A percentile compares a stretch with the other conserved stretches of the same genome.
Evolutionary conservation across 139 green algal species (phyloP).

Genomic region (Pleodorina starrii): DNA sequence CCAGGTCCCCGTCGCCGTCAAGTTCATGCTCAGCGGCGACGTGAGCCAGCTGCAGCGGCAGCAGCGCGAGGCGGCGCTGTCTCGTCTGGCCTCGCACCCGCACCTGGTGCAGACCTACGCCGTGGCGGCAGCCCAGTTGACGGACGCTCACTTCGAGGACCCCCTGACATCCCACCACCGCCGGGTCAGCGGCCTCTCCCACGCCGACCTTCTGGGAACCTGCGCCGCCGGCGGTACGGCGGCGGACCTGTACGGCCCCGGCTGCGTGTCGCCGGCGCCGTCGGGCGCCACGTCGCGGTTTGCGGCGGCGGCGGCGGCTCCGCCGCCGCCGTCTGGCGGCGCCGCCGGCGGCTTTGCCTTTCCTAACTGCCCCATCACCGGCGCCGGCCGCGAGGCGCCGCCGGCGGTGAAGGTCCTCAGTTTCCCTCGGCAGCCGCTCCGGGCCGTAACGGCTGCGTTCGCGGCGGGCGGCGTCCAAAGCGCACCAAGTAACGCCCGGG

Average conservation of each 20-base stretch:
- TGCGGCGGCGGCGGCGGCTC: not conserved
- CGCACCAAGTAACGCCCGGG: too few relatives aligned
- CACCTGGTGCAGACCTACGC: conserved; percentile 49
- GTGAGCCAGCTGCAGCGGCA: conserved; percentile 1
- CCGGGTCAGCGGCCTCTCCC: not conserved
- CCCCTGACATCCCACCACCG: not conserved
- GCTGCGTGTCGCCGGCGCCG: not conserved
- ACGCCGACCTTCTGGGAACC: conserved; percentile 29
- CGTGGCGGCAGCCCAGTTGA: conserved; percentile 18
- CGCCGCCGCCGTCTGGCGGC: not conserved
- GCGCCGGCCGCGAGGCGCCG: too few relatives aligned
- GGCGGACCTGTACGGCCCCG: conserved; percentile 24
- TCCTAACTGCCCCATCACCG: too few relatives aligned
- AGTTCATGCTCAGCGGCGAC: conserved; percentile 48
- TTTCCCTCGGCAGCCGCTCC: too few relatives aligned
- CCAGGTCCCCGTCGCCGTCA: conserved; percentile 39
- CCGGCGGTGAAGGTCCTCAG: too few relatives aligned
- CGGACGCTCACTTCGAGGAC: not conserved
- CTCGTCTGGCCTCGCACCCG: conserved; percentile 32
- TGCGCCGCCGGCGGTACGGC: conserved; percentile 17
- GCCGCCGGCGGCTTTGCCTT: not conserved
- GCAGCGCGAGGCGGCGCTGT: conserved; percentile 45
- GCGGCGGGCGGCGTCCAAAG: too few relatives aligned
- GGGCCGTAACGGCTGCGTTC: too few relatives aligned
- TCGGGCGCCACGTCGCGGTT: not conserved